phyloP scores from a whole-genome alignment of 176 grass and related monocot genomes.

The Ensete ventricosum region DNA sequence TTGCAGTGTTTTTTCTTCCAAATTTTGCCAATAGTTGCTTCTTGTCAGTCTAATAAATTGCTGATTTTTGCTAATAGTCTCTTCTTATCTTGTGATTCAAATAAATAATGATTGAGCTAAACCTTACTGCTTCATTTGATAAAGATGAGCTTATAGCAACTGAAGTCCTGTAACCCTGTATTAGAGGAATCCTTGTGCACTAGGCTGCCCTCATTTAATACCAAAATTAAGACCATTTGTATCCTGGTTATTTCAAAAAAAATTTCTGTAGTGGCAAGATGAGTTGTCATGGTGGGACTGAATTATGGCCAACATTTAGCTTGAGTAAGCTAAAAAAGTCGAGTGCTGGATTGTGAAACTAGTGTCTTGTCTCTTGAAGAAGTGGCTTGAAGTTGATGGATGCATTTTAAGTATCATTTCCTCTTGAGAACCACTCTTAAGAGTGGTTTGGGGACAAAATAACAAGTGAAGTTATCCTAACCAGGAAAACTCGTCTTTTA shows the following conservation, averaged over 20 bases:
- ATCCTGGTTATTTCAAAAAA: background rate
- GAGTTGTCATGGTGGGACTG: background rate
- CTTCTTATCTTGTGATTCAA: background rate
- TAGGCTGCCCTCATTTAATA: background rate
- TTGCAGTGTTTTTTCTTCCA: constrained; percentile 3
- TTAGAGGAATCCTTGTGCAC: too few species aligned
- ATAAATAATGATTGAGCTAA: background rate
- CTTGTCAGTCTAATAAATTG: background rate
- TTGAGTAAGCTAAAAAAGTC: background rate
- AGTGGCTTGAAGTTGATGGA: background rate
- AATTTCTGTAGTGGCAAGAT: background rate
- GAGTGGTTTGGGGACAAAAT: background rate
- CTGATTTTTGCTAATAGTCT: background rate
- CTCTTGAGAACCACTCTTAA: background rate
- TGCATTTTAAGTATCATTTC: background rate
- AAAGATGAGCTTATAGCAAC: background rate
- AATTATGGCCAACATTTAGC: background rate
- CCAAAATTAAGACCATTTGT: background rate
- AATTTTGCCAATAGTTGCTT: background rate
- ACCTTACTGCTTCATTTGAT: background rate
- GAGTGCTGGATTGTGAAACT: background rate
- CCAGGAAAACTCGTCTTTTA: background rate
- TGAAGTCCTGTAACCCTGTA: too few species aligned
- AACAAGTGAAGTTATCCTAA: background rate
- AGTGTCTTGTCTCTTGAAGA: background rate